Evolutionary conservation across 805 yeast species (phyloP), one percentile per base, ranked within the genome.

Genomic region (Sugiyamaella qingdaonensis): DNA sequence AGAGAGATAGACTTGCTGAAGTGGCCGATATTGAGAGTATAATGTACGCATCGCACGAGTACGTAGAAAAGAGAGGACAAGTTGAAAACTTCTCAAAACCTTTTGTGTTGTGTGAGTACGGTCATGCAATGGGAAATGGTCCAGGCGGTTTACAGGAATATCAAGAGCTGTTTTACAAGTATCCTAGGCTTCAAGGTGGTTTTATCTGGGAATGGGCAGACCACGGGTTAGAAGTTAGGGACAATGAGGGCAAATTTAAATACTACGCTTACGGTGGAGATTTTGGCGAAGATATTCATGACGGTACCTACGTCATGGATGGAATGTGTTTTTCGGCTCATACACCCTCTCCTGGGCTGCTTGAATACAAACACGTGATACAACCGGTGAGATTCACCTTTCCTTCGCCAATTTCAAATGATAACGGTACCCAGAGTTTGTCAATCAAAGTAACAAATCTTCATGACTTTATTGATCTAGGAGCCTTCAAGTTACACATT

Each of bases 131-230:
- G 73, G 74, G 74, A 5, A 70, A 69, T 52, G 72, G 73, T 0
- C 73, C 73, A 7, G 74, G 74, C 1, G 62, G 61, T 8, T 36
- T 68, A 33, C 55, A 60, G 46, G 72, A 70, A 45, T 71, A 71
- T 48, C 65, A 63, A 55, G 70, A 69, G 11, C 46, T 64, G 33
- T 69, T 71, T 55, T 60, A 67, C 31, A 62, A 67, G 48, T 52
- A 66, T 46, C 61, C 61, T 1, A 52, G 63, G 14, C 48, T 70
- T 8, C 72, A 67, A 52, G 74, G 74, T 19, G 74, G 74, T 7
- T 70, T 68, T 54, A 59, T 70, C 10, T 71, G 74, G 74, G 74
- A 71, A 56, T 71, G 74, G 74, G 68, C 68, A 10, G 69, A 69
- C 52, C 74, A 71, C 54, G 74, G 74, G 3, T 42, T 70, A 10